phyloP scores from a whole-genome alignment of 768 basidiomycete genomes.

The Scleroderma bovista region DNA sequence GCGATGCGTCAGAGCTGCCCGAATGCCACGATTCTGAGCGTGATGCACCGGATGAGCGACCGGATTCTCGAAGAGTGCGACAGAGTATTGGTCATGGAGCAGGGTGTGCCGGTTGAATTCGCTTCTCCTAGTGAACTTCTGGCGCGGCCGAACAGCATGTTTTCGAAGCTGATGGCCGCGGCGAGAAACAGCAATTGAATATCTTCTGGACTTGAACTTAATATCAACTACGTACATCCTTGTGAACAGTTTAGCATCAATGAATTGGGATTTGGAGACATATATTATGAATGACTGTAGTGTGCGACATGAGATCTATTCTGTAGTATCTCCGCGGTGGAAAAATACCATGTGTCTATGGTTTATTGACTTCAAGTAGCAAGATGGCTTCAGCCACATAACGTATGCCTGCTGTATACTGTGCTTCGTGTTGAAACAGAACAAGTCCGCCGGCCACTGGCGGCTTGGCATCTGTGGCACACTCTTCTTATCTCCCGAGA shows the following conservation, averaged over 20 bases:
- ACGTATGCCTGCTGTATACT: too few species aligned
- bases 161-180: constrained; percentile 23
- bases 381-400: too few species aligned
- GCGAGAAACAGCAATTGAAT: constrained; percentile 12
- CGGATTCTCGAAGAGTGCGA: constrained; percentile 24
- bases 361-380: too few species aligned
- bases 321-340: too few species aligned
- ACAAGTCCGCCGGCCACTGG: too few species aligned
- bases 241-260: neutral
- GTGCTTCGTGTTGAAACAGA: too few species aligned
- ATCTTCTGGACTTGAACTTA: neutral
- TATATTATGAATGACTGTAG: neutral
- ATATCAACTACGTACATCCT: neutral
- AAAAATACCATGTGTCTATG: too few species aligned
- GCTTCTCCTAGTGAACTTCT: constrained; percentile 20
- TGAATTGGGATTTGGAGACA: too few species aligned
- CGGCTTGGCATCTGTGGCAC: too few species aligned
- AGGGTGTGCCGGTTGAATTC: constrained; percentile 24
- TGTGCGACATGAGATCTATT: too few species aligned
- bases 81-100: constrained; percentile 36
- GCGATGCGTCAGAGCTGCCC: constrained; percentile 28
- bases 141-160: constrained; percentile 20
- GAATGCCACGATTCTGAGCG: constrained; percentile 22
- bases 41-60: constrained; percentile 29
- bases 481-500: too few species aligned